These are phyloP conservation scores for Remersonia thermophila DNA, from an alignment of 2,329 filamentous ascomycete genomes.

Conservation along the genomic window DNA sequence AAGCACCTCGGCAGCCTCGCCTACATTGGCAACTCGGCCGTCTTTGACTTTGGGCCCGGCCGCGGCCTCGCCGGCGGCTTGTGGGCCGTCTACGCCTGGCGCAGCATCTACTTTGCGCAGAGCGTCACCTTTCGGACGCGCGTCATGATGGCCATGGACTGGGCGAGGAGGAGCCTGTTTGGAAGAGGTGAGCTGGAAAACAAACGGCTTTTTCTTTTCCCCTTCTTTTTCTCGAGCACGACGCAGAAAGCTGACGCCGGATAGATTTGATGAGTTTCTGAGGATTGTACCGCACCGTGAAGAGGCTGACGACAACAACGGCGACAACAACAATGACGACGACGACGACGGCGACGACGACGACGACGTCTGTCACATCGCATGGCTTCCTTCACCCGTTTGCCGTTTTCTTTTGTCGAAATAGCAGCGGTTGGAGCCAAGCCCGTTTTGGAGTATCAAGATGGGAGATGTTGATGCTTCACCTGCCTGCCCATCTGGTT, in stretches of 20 bases:
- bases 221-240: not conserved
- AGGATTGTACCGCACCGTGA: no score
- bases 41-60: slow-evolving; percentile 78
- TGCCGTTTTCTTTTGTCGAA: no score
- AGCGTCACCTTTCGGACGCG: slow-evolving; percentile 88
- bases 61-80: slow-evolving; percentile 71
- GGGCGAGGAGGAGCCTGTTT: slow-evolving; percentile 92
- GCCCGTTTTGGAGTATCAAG: no score
- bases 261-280: slow-evolving; percentile 27
- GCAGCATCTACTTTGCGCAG: slow-evolving; percentile 93
- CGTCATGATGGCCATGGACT: slow-evolving; percentile 89
- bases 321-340: no score
- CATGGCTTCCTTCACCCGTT: no score
- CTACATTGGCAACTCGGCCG: slow-evolving; percentile 90
- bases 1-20: slow-evolving; percentile 82
- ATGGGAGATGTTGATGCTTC: no score
- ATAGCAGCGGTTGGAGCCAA: no score
- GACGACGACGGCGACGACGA: no score
- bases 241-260: slow-evolving; percentile 1
- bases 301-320: no score
- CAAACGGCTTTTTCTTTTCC: not conserved
- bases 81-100: slow-evolving; percentile 90
- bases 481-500: no score
- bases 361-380: no score
- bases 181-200: slow-evolving; percentile 73